phyloP scores from a whole-genome alignment of 352 stramenopile genomes.

The Phytophthora syringae region DNA sequence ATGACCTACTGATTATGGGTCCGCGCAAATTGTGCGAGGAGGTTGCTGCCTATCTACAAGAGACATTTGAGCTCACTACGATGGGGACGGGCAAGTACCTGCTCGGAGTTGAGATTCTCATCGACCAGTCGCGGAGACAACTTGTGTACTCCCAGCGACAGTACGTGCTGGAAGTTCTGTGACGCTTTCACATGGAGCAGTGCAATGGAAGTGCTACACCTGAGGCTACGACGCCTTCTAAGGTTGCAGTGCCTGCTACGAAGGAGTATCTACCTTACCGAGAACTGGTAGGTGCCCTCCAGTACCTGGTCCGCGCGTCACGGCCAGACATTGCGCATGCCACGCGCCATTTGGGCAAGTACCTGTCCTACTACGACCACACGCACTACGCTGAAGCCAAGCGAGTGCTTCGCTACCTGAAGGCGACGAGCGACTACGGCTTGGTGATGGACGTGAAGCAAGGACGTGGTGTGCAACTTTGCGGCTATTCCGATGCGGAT shows the following conservation, averaged over 20 bases:
- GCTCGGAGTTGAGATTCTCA: background rate
- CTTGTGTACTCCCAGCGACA: background rate
- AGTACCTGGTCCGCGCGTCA: background rate
- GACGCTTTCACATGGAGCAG: background rate
- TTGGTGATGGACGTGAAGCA: slow-evolving; percentile 11
- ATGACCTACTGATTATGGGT: background rate
- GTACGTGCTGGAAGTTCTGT: background rate
- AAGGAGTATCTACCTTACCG: background rate
- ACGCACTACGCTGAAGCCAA: slow-evolving; percentile 11
- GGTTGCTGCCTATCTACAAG: background rate
- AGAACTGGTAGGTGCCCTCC: background rate
- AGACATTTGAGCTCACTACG: slow-evolving; percentile 4
- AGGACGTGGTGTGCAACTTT: background rate
- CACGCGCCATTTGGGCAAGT: background rate
- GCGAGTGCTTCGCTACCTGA: slow-evolving; percentile 9
- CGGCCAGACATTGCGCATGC: background rate
- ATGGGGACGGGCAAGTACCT: slow-evolving; percentile 1
- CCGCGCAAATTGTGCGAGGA: background rate
- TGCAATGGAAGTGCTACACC: slow-evolving; percentile 1
- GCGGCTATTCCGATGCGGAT: background rate
- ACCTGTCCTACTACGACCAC: background rate
- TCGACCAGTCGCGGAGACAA: background rate
- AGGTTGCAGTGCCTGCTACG: background rate
- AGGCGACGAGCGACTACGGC: background rate
- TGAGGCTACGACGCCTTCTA: background rate